Conservation (phyloP, 257 asterid species). For the Lithospermum erythrorhizon region DNA sequence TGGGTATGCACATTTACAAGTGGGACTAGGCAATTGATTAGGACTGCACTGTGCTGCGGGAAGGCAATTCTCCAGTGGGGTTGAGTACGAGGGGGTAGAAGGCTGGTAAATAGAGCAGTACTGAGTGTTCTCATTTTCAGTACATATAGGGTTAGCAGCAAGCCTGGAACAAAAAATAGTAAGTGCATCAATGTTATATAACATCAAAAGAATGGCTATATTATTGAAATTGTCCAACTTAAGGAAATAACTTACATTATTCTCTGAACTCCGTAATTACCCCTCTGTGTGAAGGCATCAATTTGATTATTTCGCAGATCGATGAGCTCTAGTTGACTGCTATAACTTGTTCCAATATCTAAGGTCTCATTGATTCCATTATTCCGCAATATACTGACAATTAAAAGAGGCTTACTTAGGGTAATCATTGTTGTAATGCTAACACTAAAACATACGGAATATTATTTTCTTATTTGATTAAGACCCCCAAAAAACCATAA, state of each 20-base stretch:
- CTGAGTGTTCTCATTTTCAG: constrained; percentile 1
- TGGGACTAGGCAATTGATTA: constrained; percentile 45
- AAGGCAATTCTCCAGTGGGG: constrained; percentile 43
- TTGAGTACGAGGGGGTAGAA: constrained; percentile 29
- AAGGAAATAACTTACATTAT: constrained; percentile 16
- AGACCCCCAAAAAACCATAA: too few species aligned
- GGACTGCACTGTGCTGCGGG: constrained; percentile 23
- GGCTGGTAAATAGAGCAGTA: constrained; percentile 37
- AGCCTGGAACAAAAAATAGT: constrained; percentile 36
- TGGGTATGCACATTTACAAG: constrained; percentile 66
- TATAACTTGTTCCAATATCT: constrained; percentile 14
- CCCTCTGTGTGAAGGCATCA: constrained; percentile 3
- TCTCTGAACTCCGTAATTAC: constrained; percentile 3
- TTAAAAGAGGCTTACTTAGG: not conserved
- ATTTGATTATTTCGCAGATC: constrained; percentile 24
- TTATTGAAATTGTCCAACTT: not conserved
- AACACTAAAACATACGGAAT: not conserved
- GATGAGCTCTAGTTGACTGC: constrained; percentile 12
- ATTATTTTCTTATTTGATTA: not conserved
- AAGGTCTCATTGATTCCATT: constrained; percentile 20
- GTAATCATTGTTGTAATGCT: constrained; percentile 2
- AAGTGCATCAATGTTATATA: not conserved
- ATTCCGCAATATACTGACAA: constrained; percentile 15
- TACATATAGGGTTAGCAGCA: constrained; percentile 18
- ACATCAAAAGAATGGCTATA: not conserved